Percentiles rank a stretch among this genome's conserved stretches.
phyloP scores from a whole-genome alignment of 1,284 basidiomycete genomes.

The Ganoderma boninense region DNA sequence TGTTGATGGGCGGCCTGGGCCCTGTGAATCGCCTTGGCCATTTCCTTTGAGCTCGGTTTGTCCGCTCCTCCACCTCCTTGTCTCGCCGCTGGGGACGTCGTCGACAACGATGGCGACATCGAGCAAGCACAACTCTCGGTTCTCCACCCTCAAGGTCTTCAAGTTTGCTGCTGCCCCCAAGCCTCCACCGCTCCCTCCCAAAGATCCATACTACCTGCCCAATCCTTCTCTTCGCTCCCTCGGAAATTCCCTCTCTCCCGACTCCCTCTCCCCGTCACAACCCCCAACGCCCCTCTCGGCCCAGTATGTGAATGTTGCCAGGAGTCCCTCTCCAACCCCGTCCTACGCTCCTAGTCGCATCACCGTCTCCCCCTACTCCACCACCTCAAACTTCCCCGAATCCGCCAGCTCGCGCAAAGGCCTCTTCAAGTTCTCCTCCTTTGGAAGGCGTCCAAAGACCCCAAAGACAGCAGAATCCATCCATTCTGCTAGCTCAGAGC shows the following conservation, averaged over 20 bases:
- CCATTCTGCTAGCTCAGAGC: constrained; percentile 36
- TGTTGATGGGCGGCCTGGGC: not conserved
- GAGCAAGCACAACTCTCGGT: constrained; percentile 55
- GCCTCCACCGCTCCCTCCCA: constrained; percentile 72
- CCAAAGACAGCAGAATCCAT: constrained; percentile 44
- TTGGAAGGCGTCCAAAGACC: constrained; percentile 48
- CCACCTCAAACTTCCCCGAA: constrained; percentile 43
- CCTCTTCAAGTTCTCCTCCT: constrained; percentile 56
- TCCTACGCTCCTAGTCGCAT: constrained; percentile 42
- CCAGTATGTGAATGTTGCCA: constrained; percentile 42
- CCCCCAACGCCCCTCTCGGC: constrained; percentile 45
- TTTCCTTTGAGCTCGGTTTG: not conserved
- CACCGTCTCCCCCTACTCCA: constrained; percentile 35
- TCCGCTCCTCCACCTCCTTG: not conserved
- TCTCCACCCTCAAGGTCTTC: constrained; percentile 70
- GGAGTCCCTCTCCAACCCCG: constrained; percentile 42
- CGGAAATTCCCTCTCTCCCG: constrained; percentile 47
- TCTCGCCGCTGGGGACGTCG: constrained; percentile 26
- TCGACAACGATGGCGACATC: constrained; percentile 42
- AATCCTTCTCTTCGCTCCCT: constrained; percentile 65
- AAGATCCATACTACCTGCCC: constrained; percentile 63
- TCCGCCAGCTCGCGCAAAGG: constrained; percentile 49
- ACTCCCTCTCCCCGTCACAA: constrained; percentile 48
- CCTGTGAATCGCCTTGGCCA: not conserved
- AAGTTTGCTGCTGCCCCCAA: constrained; percentile 48